Percentiles rank a stretch among this genome's conserved stretches.
Conservation (phyloP, 2,329 filamentous ascomycete species). For the Torrubiellomyces zombiae region DNA sequence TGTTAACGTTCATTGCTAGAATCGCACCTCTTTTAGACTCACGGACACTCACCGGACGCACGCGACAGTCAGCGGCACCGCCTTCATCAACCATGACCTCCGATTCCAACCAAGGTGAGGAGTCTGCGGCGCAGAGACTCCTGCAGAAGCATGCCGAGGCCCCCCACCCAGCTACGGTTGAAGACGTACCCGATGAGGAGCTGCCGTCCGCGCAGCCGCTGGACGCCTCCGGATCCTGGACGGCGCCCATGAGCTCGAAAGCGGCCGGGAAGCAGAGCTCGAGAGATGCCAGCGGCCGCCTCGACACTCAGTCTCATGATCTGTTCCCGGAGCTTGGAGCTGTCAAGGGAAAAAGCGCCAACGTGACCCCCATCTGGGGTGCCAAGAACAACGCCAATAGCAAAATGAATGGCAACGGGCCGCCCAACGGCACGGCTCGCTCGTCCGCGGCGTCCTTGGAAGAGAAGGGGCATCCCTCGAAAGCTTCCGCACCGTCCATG, state of each 20-base stretch:
- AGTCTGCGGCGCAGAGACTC: conserved; percentile 44
- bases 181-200: conserved; percentile 71
- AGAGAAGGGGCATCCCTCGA: conserved; percentile 22
- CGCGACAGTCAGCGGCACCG: too few species aligned
- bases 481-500: conserved; percentile 31
- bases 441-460: conserved; percentile 44
- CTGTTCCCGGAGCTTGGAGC: conserved; percentile 81
- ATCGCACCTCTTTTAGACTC: too few species aligned
- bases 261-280: conserved; percentile 52
- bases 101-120: too few species aligned
- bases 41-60: too few species aligned
- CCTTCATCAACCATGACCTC: too few species aligned
- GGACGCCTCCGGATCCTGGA: conserved; percentile 28
- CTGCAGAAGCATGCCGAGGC: conserved; percentile 42
- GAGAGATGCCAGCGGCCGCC: conserved; percentile 21
- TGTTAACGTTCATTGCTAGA: too few species aligned
- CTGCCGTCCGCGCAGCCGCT: conserved; percentile 38
- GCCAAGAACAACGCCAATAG: conserved; percentile 42
- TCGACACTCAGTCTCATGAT: conserved; percentile 81
- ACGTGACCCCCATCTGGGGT: conserved; percentile 61
- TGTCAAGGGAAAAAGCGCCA: conserved; percentile 48
- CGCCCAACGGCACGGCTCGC: conserved; percentile 39
- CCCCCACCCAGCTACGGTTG: conserved; percentile 50
- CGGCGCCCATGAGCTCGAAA: conserved; percentile 39
- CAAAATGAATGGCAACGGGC: conserved; percentile 36